Evolutionary conservation across 306 rosid species (phyloP).

Genomic region (Acacia melanoxylon): DNA sequence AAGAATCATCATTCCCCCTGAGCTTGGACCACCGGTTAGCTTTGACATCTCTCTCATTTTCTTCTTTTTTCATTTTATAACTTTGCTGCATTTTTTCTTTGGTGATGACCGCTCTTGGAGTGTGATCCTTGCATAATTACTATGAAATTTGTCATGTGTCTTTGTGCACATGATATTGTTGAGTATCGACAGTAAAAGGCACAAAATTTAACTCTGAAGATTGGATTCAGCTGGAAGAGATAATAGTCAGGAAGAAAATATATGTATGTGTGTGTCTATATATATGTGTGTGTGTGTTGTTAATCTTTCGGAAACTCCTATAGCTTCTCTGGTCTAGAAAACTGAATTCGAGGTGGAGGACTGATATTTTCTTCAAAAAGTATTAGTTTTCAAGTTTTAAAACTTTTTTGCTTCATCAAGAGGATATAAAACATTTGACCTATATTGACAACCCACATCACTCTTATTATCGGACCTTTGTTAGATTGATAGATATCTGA

Average conservation of each 20-base stretch:
- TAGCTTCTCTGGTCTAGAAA: too few species aligned
- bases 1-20: conserved; percentile 94
- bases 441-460: not conserved
- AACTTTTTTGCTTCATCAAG: too few species aligned
- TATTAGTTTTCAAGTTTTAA: not conserved
- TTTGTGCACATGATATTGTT: not conserved
- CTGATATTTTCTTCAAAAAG: not conserved
- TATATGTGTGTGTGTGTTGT: too few species aligned
- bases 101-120: conserved; percentile 12
- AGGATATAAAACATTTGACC: not conserved
- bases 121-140: not conserved
- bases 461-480: not conserved
- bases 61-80: not conserved
- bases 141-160: conserved; percentile 8
- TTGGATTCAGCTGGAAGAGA: not conserved
- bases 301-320: too few species aligned
- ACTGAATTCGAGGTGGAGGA: not conserved
- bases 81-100: not conserved
- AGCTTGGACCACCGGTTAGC: conserved; percentile 97
- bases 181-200: not conserved
- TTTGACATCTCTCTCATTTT: conserved; percentile 31
- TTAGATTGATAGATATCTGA: not conserved
- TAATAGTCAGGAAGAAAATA: too few species aligned
- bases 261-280: too few species aligned
- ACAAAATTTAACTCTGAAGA: not conserved